These are phyloP conservation scores for Nidularia sp. DNA, from an alignment of 768 basidiomycete species.

Conservation along the genomic window DNA sequence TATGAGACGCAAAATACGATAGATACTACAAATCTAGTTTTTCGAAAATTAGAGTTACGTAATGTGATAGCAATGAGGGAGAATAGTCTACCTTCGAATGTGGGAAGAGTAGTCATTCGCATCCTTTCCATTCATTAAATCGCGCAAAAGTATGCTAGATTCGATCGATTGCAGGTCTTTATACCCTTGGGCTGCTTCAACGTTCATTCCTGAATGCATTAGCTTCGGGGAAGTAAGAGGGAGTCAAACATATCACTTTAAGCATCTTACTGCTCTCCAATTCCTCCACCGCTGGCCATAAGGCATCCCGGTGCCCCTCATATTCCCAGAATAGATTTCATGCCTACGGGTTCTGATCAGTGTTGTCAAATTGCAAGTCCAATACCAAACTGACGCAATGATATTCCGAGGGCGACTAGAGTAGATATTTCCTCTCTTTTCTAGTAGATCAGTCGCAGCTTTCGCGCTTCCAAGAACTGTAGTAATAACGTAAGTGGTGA, in stretches of 20 bases:
- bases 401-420: background rate
- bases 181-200: background rate
- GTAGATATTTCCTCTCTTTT: background rate
- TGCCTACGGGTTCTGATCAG: background rate
- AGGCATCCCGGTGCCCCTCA: background rate
- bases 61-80: background rate
- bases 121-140: background rate
- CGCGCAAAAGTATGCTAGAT: background rate
- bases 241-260: background rate
- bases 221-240: background rate
- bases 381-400: background rate
- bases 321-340: background rate
- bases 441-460: background rate
- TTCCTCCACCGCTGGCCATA: background rate
- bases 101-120: background rate
- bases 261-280: background rate
- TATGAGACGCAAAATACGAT: slow-evolving; percentile 8
- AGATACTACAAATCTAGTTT: slow-evolving; percentile 2
- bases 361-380: background rate
- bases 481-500: background rate
- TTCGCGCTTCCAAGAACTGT: background rate
- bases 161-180: background rate
- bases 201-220: background rate
- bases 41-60: background rate
- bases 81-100: background rate